Evolutionary conservation across 441 rosid species (phyloP).

Genomic region (Bruguiera hainesii): DNA sequence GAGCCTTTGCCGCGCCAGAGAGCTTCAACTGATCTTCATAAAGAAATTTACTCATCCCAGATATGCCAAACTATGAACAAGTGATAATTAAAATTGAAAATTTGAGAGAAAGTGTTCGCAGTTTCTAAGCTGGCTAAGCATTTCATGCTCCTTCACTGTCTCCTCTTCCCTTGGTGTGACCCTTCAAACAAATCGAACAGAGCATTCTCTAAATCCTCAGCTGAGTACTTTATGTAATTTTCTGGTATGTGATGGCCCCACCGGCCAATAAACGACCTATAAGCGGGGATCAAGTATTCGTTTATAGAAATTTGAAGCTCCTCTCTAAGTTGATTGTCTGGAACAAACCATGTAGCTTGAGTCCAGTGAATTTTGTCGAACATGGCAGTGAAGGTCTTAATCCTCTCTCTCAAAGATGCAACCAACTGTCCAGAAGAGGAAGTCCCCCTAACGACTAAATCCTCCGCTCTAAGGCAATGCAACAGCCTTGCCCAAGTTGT

Average conservation of each 20-base stretch:
- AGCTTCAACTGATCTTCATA: conserved; percentile 21
- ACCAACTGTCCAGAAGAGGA: conserved; percentile 51
- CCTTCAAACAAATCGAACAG: conserved; percentile 93
- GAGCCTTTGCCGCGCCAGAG: conserved; percentile 29
- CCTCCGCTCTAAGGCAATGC: conserved; percentile 72
- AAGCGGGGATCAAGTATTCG: conserved; percentile 72
- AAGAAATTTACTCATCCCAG: conserved; percentile 16
- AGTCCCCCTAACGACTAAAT: conserved; percentile 63
- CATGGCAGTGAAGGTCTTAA: conserved; percentile 81
- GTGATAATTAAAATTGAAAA: conserved; percentile 27
- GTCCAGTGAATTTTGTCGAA: conserved; percentile 89
- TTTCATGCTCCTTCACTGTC: conserved; percentile 45
- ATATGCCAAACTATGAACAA: conserved; percentile 3
- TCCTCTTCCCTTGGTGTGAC: conserved; percentile 62
- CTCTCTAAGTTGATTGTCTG: conserved; percentile 81
- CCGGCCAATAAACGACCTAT: conserved; percentile 76
- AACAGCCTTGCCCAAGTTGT: conserved; percentile 81
- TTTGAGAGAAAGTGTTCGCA: conserved; percentile 70
- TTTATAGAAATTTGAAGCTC: conserved; percentile 88
- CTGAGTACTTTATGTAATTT: conserved; percentile 77
- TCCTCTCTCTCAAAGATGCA: conserved; percentile 66
- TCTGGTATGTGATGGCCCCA: conserved; percentile 79
- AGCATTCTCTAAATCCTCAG: conserved; percentile 75
- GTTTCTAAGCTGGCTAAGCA: conserved; percentile 32
- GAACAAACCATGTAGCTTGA: conserved; percentile 82